A percentile compares a stretch with the other conserved stretches of the same genome.
Conservation (phyloP, 1,284 basidiomycete species). For the Sphaerobolus stellatus region DNA sequence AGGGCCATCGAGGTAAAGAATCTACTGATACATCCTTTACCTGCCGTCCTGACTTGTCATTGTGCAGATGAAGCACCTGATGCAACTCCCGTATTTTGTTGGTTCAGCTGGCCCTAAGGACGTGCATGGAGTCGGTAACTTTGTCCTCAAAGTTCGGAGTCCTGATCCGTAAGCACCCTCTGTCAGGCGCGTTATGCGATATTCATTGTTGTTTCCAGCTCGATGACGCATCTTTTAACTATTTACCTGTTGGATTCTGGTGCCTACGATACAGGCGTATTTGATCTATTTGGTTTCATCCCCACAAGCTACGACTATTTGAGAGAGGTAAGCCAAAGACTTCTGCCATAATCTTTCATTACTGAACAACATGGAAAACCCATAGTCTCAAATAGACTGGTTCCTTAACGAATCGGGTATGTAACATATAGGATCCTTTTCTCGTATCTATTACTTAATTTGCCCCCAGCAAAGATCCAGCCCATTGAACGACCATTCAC, state of each 20-base stretch:
- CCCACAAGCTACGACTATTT: conserved; percentile 82
- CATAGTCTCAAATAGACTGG: conserved; percentile 82
- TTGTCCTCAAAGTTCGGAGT: conserved; percentile 73
- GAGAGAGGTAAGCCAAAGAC: conserved; percentile 45
- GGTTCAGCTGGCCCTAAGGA: conserved; percentile 76
- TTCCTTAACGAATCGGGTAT: conserved; percentile 75
- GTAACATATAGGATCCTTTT: conserved; percentile 11
- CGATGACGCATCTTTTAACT: conserved; percentile 83
- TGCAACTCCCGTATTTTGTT: conserved; percentile 86
- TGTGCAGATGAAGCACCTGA: conserved; percentile 58
- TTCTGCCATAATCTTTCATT: neutral
- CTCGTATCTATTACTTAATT: neutral
- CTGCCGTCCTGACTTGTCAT: neutral
- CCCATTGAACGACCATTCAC: conserved; percentile 78
- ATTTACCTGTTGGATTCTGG: conserved; percentile 95
- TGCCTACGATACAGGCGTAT: conserved; percentile 59
- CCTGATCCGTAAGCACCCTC: conserved; percentile 59
- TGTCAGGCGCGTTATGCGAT: conserved; percentile 16
- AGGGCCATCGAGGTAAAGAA: conserved; percentile 35
- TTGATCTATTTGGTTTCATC: conserved; percentile 60
- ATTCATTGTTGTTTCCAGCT: conserved; percentile 42
- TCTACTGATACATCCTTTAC: neutral
- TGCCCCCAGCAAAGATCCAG: conserved; percentile 51
- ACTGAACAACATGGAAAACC: conserved; percentile 2
- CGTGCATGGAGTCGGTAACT: conserved; percentile 86